Evolutionary conservation across 768 basidiomycete species (phyloP), one percentile per base, ranked within the genome.

Genomic region (Mycena leptocephala): DNA sequence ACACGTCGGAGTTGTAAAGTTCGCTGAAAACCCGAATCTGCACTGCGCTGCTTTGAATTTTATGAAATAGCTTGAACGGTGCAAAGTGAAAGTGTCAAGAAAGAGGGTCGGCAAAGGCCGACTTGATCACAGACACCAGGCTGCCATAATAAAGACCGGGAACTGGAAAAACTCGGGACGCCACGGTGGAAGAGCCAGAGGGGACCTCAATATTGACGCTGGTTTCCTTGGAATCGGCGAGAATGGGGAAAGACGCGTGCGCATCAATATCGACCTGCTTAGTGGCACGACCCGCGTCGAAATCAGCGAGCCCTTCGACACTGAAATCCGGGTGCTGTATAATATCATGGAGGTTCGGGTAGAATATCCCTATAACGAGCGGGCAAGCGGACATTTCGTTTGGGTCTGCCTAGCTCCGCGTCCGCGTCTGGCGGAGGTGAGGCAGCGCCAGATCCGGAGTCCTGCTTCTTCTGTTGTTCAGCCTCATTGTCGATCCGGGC

Each of bases 191-290:
- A 0, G 61, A 33, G 7, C 53, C 59, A 11, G 81, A 77, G 0
- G 85, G 86, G 0, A 88, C 66, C 0, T 62, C 46, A 9, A 88
- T 83, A 22, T 79, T 62, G 16, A 87, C 80, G 2, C 74, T 58
- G 3, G 75, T 56, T 26, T 79, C 62, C n/a, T 75, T 58, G 63
- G 73, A 81, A 53, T 76, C 69, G 26, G 61, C 6, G 46, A 46
- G 33, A 77, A 78, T n/a, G 24, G 20, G 78, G 78, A 13, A 72
- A 55, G 56, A n/a, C 16, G 59, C 37, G 39, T 39, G 13, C 22
- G 72, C 67, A n/a, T 55, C 70, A n/a, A 18, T 56, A 37, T 82
- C 79, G 48, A 67, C 51, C 30, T 48, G 77, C 22, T 72, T 30
- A 46, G 81, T 76, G 58, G 43, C 61, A 26, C 32, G 70, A 2